Evolutionary conservation across 1,139 yeast genomes (phyloP).

Genomic region (Yamadazyma atlantica): DNA sequence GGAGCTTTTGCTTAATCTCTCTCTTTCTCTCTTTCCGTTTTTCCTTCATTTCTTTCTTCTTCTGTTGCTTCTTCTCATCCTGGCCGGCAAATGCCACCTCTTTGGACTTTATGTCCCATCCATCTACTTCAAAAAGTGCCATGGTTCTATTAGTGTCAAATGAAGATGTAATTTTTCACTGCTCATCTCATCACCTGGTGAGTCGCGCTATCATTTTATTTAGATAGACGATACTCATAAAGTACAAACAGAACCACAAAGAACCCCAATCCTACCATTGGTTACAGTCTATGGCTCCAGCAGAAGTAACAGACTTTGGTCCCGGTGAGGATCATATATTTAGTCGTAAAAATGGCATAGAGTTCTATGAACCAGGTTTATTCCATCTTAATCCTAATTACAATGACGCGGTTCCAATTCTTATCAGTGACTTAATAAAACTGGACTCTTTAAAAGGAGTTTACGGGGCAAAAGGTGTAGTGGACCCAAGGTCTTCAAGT

Average conservation of each 20-base stretch:
- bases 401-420: slow-evolving; percentile 10
- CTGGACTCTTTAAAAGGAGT: slow-evolving; percentile 8
- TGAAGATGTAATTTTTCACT: slow-evolving; percentile 6
- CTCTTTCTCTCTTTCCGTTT: slow-evolving; percentile 9
- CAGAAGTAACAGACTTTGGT: slow-evolving; percentile 14
- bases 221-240: no score
- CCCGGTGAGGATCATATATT: slow-evolving; percentile 18
- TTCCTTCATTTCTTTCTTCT: slow-evolving; percentile 28
- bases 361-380: slow-evolving; percentile 18
- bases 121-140: slow-evolving; percentile 78
- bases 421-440: slow-evolving; percentile 16
- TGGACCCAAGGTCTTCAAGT: slow-evolving; percentile 2
- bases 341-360: slow-evolving; percentile 11
- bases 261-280: no score
- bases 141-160: slow-evolving; percentile 35
- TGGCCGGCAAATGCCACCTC: slow-evolving; percentile 48
- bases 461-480: slow-evolving; percentile 15
- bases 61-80: slow-evolving; percentile 27
- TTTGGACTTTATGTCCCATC: slow-evolving; percentile 69
- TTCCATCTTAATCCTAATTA: slow-evolving; percentile 16
- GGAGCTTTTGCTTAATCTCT: slow-evolving; percentile 13
- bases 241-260: no score
- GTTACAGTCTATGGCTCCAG: no score
- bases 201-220: no score
- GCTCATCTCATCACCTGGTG: slow-evolving; percentile 7